These are phyloP conservation scores for Fagopyrum esculentum DNA, from an alignment of 148 eudicot species.

Conservation along the genomic window DNA sequence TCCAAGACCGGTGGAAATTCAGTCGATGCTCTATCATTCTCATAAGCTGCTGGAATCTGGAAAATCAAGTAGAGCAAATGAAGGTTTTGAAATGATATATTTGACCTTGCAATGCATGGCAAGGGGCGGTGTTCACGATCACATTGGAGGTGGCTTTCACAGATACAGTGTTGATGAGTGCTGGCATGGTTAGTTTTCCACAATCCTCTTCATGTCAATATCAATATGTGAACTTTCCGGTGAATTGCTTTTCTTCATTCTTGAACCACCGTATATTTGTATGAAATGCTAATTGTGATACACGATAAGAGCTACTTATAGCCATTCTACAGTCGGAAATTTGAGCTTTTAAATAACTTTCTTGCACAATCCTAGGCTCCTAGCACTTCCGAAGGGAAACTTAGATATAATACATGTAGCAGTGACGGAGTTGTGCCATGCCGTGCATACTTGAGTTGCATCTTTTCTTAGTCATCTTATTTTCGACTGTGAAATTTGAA, in stretches of 20 bases:
- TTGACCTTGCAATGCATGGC: constrained; percentile 81
- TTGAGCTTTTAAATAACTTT: background rate
- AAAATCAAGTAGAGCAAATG: constrained; percentile 43
- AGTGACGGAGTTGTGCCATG: background rate
- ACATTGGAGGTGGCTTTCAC: constrained; percentile 96
- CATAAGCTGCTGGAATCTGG: constrained; percentile 50
- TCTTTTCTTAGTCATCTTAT: background rate
- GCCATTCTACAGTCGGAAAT: background rate
- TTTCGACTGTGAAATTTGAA: background rate
- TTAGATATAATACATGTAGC: background rate
- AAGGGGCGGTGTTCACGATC: constrained; percentile 92
- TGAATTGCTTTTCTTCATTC: background rate
- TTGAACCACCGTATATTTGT: background rate
- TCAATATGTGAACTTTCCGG: background rate
- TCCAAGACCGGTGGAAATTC: constrained; percentile 88
- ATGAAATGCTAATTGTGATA: background rate
- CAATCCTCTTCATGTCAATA: background rate
- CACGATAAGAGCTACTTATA: background rate
- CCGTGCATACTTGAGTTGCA: background rate
- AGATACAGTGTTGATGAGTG: constrained; percentile 98
- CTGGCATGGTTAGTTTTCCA: constrained; percentile 74
- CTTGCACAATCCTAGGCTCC: background rate
- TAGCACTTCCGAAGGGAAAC: background rate
- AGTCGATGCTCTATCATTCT: constrained; percentile 68
- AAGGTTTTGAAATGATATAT: constrained; percentile 55